Conservation (phyloP, 805 yeast species). For the Ogataea trehaloabstinens region DNA sequence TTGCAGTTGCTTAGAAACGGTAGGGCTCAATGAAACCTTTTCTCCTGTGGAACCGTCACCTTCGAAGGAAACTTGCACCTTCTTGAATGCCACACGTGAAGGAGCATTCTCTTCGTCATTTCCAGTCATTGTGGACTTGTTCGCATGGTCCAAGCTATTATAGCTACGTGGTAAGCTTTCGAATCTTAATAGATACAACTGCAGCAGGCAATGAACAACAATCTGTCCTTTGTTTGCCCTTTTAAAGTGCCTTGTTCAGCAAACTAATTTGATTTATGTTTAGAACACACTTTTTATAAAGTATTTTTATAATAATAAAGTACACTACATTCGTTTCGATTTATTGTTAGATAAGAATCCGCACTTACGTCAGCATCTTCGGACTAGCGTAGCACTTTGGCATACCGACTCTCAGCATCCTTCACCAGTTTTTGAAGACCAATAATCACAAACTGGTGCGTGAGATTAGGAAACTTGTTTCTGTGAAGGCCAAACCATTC, state of each 20-base stretch:
- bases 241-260: too few species aligned
- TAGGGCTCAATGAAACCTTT: background rate
- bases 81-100: conserved; percentile 11
- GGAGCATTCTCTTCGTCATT: background rate
- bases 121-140: background rate
- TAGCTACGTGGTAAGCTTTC: too few species aligned
- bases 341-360: too few species aligned
- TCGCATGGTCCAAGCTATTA: background rate
- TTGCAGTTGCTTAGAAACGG: background rate
- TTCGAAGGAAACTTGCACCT: conserved; percentile 7
- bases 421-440: conserved; percentile 71
- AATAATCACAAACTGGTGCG: conserved; percentile 77
- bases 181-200: too few species aligned
- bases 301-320: too few species aligned
- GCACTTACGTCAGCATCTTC: too few species aligned
- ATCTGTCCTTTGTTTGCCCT: too few species aligned
- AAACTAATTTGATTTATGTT: too few species aligned
- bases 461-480: conserved; percentile 76
- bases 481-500: conserved; percentile 98
- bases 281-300: too few species aligned
- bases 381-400: conserved; percentile 46
- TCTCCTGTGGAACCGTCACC: background rate
- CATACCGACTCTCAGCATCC: conserved; percentile 58
- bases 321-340: too few species aligned
- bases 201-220: too few species aligned